Conservation (phyloP, 805 yeast species). For the Priceomyces haplophilus region DNA sequence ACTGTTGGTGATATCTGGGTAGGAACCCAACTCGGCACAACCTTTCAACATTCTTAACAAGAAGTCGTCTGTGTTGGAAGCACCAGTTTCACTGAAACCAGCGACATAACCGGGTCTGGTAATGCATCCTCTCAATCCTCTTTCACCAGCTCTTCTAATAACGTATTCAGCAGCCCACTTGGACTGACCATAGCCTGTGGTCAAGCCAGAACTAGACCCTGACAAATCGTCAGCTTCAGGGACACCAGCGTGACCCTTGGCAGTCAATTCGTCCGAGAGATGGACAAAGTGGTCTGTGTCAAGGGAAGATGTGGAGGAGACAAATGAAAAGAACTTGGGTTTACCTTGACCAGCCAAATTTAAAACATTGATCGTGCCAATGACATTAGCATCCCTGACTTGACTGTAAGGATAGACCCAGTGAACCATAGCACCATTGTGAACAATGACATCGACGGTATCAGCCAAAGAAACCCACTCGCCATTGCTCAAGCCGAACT, state of each 20-base stretch:
- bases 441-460: constrained; percentile 77
- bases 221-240: constrained; percentile 77
- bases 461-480: constrained; percentile 59
- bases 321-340: constrained; percentile 84
- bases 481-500: constrained; percentile 62
- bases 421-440: constrained; percentile 97
- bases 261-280: constrained; percentile 66
- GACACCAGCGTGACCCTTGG: constrained; percentile 68
- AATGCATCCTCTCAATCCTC: constrained; percentile 85
- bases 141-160: constrained; percentile 80
- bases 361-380: constrained; percentile 82
- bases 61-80: constrained; percentile 96
- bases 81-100: constrained; percentile 80
- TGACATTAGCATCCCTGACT: constrained; percentile 88
- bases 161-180: constrained; percentile 97
- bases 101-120: constrained; percentile 96
- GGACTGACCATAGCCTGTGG: constrained; percentile 94
- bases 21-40: constrained; percentile 78
- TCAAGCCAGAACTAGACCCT: constrained; percentile 80
- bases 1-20: constrained; percentile 81
- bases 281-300: constrained; percentile 81
- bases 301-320: constrained; percentile 90
- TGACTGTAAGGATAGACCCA: constrained; percentile 96
- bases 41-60: constrained; percentile 93
- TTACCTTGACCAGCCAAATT: constrained; percentile 74